Base-by-base conservation (phyloP, 2,329 filamentous ascomycete genomes). In the Fusarium tuaranense region DNA sequence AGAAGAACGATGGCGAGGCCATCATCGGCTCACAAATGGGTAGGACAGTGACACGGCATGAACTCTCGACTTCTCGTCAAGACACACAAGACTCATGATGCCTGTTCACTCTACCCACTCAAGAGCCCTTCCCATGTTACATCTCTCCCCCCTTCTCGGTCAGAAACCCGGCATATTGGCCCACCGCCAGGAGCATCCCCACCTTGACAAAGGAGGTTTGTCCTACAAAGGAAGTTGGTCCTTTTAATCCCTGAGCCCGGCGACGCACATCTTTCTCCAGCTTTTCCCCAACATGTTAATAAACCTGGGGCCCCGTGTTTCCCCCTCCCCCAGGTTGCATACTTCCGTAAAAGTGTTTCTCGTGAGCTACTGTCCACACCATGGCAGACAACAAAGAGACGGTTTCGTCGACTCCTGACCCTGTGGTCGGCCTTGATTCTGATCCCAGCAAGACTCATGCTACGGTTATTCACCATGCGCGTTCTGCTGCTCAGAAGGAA, bases 371-470 rank as follows among this genome's bases (percentile, higher is more conserved):
- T 32, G n/a, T 5, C 13, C 16, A 5, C 34, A 14, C 12, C 41
- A 63, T 63, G 60, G 41, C 27, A 36, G 60, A 63, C 16, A 41
- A 44, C 25, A 63, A 63, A 51, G 60, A 63, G 41, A 48, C 16
- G 9, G 60, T 63, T 5, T 22, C 60, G 39, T 18, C 59, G 60
- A 51, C 60, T 16, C 59, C 59, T 46, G 60, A 39, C 20, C 25
- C 60, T 14, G 44, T 9, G 30, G 12, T n/a, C 7, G 30, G n/a
- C 18, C 25, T 46, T 34, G 59, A 30, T 12, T 32, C 41, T 51
- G 67, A 75, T 6, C 70, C 73, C 0, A 76, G 67, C 70, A 75
- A 75, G 65, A 71, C 73, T 2, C 73, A 75, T 44, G 68, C 73
- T 7, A 64, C 63, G n/a, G 67, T 76, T 27, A 67, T 76, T 41